Evolutionary conservation across 495 filamentous ascomycete species (phyloP), one percentile per base, ranked within the genome.

Genomic region (Halenospora varia): DNA sequence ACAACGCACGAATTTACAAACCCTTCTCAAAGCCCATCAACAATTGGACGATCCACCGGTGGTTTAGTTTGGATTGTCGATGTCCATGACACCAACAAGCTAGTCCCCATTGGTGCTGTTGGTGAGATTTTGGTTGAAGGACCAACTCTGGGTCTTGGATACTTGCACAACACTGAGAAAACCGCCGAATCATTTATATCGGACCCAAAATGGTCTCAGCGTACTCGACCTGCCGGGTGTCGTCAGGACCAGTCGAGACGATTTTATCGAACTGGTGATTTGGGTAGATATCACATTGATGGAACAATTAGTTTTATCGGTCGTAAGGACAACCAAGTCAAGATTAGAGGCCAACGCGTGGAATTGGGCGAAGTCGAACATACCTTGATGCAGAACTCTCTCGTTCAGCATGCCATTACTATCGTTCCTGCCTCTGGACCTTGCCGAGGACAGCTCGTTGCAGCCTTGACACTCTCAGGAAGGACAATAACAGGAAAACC

Each of bases 181-280:
- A 53, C 39, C 3, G 48, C 23, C 10, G 25, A 48, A 19, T 15
- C 70, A 1, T 66, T 84, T 19, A 62, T 59, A 23, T 57, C 35
- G 39, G n/a, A 66, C 49, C 62, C 11, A 53, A 41, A 10, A 58
- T 62, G 1, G n/a, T 54, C 24, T 51, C 63, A 3, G 44, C 48
- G 25, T 10, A 17, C n/a, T 29, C 15, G 25, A 51, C n/a, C 64
- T 8, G 66, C 64, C 18, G 29, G 29, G 29, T 35, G 29, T 35
- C 29, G 13, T 35, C 29, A 35, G 29, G 29, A 35, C 29, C 29
- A 35, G 29, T 25, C 68, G 2, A 76, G 77, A 8, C 75, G 74
- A 3, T 69, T 88, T 15, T 89, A 88, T 66, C 85, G 84, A 41
- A 62, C 62, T 11, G 62, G 62, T 13, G 62, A 62, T 48, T 26